Evolutionary conservation across 2,329 filamentous ascomycete genomes (phyloP).

Genomic region (Berkeleyomyces rouxiae): DNA sequence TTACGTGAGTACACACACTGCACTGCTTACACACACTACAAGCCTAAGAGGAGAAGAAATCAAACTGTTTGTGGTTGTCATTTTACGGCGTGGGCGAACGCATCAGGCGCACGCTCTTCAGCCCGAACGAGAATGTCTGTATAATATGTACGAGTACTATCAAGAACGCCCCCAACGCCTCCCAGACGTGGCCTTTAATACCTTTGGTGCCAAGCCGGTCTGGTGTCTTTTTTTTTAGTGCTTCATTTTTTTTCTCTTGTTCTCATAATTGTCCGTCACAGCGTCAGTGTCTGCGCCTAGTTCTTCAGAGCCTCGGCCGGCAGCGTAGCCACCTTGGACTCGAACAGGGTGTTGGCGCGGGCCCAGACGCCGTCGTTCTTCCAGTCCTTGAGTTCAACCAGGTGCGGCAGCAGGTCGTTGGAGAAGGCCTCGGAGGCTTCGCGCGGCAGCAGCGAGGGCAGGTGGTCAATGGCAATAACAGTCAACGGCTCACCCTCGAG

Average conservation of each 20-base stretch:
- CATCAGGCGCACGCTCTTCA: background rate
- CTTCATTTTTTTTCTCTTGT: background rate
- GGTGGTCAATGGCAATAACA: constrained; percentile 78
- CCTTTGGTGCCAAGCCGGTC: background rate
- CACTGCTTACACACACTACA: too few species aligned
- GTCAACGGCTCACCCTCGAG: constrained; percentile 42
- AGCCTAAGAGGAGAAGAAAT: too few species aligned
- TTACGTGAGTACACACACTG: background rate
- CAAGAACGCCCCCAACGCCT: background rate
- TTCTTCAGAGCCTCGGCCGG: constrained; percentile 27
- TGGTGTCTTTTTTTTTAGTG: background rate
- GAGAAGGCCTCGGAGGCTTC: constrained; percentile 81
- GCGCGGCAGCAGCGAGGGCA: constrained; percentile 66
- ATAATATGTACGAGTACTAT: background rate
- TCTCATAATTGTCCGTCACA: too few species aligned
- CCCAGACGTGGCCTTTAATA: background rate
- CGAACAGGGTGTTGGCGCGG: constrained; percentile 67
- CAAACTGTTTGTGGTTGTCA: too few species aligned
- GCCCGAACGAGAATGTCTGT: background rate
- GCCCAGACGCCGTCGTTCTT: constrained; percentile 62
- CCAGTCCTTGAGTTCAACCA: constrained; percentile 64
- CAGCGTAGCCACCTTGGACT: constrained; percentile 60
- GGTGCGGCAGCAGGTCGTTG: constrained; percentile 56
- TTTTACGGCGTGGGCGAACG: too few species aligned
- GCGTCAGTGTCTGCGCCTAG: background rate